Evolutionary conservation across 768 basidiomycete species (phyloP).

Genomic region (Tephrocybe sp.): DNA sequence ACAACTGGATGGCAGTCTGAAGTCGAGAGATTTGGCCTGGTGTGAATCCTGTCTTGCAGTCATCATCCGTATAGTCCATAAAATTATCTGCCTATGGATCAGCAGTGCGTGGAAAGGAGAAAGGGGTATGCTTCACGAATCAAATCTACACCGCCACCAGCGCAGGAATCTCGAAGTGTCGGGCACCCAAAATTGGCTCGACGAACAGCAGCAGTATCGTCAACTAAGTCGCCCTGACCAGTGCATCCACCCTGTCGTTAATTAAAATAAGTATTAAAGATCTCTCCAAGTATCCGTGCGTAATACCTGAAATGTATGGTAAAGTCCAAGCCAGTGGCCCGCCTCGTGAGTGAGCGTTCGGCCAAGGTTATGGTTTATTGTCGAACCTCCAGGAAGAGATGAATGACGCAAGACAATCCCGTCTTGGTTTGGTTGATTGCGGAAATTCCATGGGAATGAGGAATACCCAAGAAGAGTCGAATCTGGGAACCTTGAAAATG

Average conservation of each 20-base stretch:
- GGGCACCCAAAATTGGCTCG: slow-evolving; percentile 34
- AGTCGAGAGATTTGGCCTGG: slow-evolving; percentile 38
- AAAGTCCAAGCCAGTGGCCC: too few species aligned
- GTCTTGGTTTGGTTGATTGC: slow-evolving; percentile 31
- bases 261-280: too few species aligned
- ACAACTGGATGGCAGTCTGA: slow-evolving; percentile 26
- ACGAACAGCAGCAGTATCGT: slow-evolving; percentile 39
- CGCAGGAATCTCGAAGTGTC: slow-evolving; percentile 16
- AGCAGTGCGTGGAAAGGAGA: neutral
- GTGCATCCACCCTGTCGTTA: slow-evolving; percentile 25
- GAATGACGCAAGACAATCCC: slow-evolving; percentile 38
- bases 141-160: slow-evolving; percentile 32
- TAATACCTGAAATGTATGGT: slow-evolving; percentile 45
- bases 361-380: slow-evolving; percentile 30
- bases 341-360: too few species aligned
- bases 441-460: slow-evolving; percentile 41
- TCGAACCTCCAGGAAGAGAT: slow-evolving; percentile 38
- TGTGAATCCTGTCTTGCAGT: slow-evolving; percentile 44
- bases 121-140: slow-evolving; percentile 28
- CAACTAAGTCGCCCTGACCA: slow-evolving; percentile 35
- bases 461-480: slow-evolving; percentile 42
- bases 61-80: too few species aligned
- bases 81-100: slow-evolving; percentile 28
- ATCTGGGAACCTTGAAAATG: slow-evolving; percentile 26
- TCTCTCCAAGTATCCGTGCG: too few species aligned